Base-by-base conservation (phyloP, 2,329 filamentous ascomycete genomes). In the Taxawa tesnikishii region DNA sequence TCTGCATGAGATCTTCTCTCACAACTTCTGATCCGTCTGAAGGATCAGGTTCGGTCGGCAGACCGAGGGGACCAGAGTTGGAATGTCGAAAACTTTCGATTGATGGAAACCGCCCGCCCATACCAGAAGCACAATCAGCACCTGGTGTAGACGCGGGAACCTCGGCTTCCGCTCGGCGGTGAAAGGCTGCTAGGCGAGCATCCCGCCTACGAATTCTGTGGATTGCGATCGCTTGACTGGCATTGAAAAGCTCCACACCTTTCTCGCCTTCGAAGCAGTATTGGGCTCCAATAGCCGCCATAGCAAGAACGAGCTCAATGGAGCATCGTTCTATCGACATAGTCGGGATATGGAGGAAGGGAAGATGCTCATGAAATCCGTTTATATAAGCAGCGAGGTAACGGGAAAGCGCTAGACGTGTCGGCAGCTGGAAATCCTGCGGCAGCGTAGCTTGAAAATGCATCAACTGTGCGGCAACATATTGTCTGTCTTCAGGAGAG, bases 381-480 rank as follows among this genome's bases (percentile, higher is more conserved):
- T 67, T 71, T 32, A 81, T 69, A 43, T 81, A 83, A 1, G 76
- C 77, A 37, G 79, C 75, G 18, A 83, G 54, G 39, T 82, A 83
- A 19, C 79, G 60, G 3, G 73, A 75, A 16, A 83, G 50, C 0
- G 79, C 79, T 42, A 81, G 68, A 3, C 78, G 68, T 4, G 77
- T 81, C 1, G 79, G 78, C 30, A 83, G 70, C 3, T 73, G 65
- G 41, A 83, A 83, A 16, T 29, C 15, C 10, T 14, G 21, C 11
- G 35, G 27, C n/a, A 37, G 14, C 10, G 30, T 27, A 8, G 18
- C 11, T 6, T 30, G 33, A 15, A 37, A 37, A 9, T 25, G 19
- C 9, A 19, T 15, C 7, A 33, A 16, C 16, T 37, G 26, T 9
- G 28, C 26, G 18, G 30, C 17, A 12, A 37, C 26, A 16, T 10